Evolutionary conservation across 331 rosid genomes (phyloP).

Genomic region (Ulmus americana): DNA sequence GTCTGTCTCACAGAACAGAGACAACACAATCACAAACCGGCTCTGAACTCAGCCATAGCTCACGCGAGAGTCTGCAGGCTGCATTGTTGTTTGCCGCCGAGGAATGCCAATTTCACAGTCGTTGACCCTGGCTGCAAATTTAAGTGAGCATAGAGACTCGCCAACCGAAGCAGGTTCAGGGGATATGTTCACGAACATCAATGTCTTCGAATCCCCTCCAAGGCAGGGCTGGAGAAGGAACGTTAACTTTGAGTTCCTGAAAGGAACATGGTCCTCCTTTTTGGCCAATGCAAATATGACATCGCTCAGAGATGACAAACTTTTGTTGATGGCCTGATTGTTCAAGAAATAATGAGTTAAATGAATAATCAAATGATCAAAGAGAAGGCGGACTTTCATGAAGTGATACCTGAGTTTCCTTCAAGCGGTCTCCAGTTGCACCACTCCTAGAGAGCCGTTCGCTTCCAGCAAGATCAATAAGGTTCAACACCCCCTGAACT

Average conservation of each 20-base stretch:
- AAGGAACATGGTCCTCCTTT: conserved; percentile 91
- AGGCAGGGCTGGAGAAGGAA: conserved; percentile 96
- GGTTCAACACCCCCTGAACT: conserved; percentile 87
- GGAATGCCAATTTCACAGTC: conserved; percentile 86
- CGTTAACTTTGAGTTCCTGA: conserved; percentile 84
- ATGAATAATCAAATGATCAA: neutral
- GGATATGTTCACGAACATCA: conserved; percentile 86
- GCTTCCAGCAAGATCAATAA: conserved; percentile 95
- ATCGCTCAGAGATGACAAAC: conserved; percentile 57
- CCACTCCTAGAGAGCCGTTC: conserved; percentile 91
- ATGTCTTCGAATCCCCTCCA: conserved; percentile 90
- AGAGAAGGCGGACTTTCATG: neutral
- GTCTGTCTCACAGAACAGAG: neutral
- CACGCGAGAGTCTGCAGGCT: conserved; percentile 13
- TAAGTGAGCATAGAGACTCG: conserved; percentile 88
- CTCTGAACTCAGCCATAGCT: conserved; percentile 25
- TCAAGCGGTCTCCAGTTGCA: conserved; percentile 84
- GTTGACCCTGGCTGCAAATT: conserved; percentile 86
- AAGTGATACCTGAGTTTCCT: conserved; percentile 76
- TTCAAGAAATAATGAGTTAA: conserved; percentile 1
- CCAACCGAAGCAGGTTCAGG: conserved; percentile 70
- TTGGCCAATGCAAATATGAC: conserved; percentile 56
- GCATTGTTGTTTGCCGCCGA: conserved; percentile 55
- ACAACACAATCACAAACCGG: no score
- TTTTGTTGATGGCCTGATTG: conserved; percentile 42